Conservation (phyloP, 306 rosid species). For the Morella rubra region DNA sequence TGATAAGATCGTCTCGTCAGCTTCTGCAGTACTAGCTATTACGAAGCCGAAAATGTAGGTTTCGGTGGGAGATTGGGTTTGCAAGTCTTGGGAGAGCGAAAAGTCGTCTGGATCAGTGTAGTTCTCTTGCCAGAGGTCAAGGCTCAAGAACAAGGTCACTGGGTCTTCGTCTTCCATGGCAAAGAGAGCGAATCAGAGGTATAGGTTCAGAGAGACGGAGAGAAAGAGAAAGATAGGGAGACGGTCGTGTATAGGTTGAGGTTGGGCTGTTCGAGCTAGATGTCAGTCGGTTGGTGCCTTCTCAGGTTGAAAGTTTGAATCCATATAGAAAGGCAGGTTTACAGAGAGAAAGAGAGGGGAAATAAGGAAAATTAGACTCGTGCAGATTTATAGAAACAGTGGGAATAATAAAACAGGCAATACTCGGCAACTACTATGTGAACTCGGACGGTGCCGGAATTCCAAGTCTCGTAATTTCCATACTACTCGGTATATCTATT, state of each 20-base stretch:
- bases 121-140: too few species aligned
- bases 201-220: not conserved
- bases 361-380: not conserved
- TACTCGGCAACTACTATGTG: too few species aligned
- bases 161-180: not conserved
- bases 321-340: not conserved
- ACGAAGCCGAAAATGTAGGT: conserved; percentile 55
- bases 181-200: not conserved
- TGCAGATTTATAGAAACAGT: too few species aligned
- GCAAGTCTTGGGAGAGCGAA: not conserved
- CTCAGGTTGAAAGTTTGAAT: not conserved
- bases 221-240: too few species aligned
- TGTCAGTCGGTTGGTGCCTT: not conserved
- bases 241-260: too few species aligned
- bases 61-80: conserved; percentile 23
- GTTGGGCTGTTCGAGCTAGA: too few species aligned
- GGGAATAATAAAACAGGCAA: too few species aligned
- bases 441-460: too few species aligned
- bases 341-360: conserved; percentile 1
- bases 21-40: too few species aligned
- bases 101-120: not conserved
- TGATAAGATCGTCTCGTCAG: conserved; percentile 14
- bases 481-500: too few species aligned
- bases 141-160: not conserved
- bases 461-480: too few species aligned